A percentile compares a stretch with the other conserved stretches of the same genome.
Conservation (phyloP, 2,329 filamentous ascomycete genomes). For the Emmonsia crescens region DNA sequence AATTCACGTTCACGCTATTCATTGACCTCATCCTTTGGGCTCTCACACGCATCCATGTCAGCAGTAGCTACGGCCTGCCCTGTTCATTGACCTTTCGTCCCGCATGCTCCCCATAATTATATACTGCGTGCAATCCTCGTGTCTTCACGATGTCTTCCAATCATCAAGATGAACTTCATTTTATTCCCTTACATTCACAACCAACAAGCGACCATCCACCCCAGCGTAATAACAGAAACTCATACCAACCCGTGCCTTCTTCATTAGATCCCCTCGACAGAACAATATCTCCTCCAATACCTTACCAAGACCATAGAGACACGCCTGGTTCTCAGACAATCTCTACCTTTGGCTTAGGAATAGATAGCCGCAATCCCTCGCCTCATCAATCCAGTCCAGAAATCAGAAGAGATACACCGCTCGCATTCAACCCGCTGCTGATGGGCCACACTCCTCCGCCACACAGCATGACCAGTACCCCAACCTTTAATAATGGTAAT, state of each 20-base stretch:
- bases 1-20: background rate
- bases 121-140: background rate
- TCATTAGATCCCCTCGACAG: background rate
- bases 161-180: background rate
- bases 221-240: background rate
- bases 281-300: background rate
- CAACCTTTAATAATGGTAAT: background rate
- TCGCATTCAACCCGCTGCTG: background rate
- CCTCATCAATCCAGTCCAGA: background rate
- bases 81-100: background rate
- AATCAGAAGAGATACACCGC: background rate
- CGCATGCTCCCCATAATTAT: background rate
- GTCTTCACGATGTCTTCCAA: background rate
- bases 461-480: background rate
- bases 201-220: background rate
- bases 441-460: background rate
- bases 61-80: background rate
- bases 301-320: background rate
- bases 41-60: background rate
- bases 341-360: slow-evolving; percentile 1
- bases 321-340: background rate
- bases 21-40: background rate
- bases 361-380: background rate
- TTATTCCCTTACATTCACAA: background rate
- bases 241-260: background rate